Evolutionary conservation across 2,329 filamentous ascomycete genomes (phyloP), one percentile per base, ranked within the genome.

Genomic region (Claviceps fusiformis): DNA sequence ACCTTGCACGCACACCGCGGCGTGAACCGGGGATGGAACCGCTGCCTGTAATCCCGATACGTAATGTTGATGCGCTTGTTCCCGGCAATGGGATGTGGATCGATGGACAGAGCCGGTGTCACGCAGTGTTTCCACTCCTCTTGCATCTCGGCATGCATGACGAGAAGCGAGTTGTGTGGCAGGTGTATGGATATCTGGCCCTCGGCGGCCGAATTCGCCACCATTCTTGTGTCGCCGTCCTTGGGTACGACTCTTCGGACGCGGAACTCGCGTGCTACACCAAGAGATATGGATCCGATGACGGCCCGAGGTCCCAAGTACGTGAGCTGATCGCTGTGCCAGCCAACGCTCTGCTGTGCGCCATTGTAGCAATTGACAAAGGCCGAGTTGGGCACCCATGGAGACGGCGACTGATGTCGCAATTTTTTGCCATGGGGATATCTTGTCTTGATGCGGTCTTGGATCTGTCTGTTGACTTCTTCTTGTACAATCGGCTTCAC

Each of bases 71-170:
- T 91, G 45, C 93, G 79, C 59, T 82, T 84, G 62, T 83, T 90
- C 0, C 85, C 86, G 0, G 91, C 80, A 1, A 95, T 67, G 0
- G 91, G 89, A 67, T 98, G 93, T 1, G 89, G 89, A 58, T 90
- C 86, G 56, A 97, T 87, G 4, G 84, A 81, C 51, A 78, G 75
- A 0, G 87, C 84, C 0, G 90, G 87, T 0, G 83, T 76, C 47
- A 98, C 87, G 60, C 81, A 80, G 68, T 98, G 93, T 68, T 96
- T 97, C 90, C 90, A 97, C 65, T 87, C 85, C 65, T 97, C 92
- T 65, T 97, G 92, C 89, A 95, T 97, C 66, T 95, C 89, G 0
- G 92, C 91, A 64, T 97, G 91, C 93, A 98, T 97, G 10, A 97
- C 77, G 0, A 98, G 77, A 0, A 97, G 78, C 0, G 89, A 95